Base-by-base conservation (phyloP, 2,329 filamentous ascomycete genomes). In the Colletotrichum eremochloae region DNA sequence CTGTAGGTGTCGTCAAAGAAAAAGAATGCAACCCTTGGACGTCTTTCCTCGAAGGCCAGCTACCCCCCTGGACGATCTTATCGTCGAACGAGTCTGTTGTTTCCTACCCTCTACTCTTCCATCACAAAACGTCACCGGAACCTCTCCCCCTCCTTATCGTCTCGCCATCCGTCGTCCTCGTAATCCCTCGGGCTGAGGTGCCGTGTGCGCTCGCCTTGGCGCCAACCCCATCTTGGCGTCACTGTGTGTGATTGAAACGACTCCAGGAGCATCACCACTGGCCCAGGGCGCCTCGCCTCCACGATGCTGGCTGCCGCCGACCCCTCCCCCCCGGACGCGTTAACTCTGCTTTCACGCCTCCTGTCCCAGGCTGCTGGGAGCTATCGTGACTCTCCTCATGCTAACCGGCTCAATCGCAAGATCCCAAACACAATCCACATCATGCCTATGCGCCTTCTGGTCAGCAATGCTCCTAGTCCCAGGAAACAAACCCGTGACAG, bases 11-110 rank as follows among this genome's bases (percentile, higher is more conserved):
- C 36, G 52, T 36, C 52, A 56, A 31, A 3, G 11, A 36, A 31
- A 24, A 5, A 12, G 15, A 55, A 8, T 6, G 18, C 61, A 14
- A 18, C 40, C 40, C 44, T 29, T 12, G 18, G 24, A 9, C 4
- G 18, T 9, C 44, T 9, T 6, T 36, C 29, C 2, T 31, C 56
- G 44, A 66, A 36, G 12, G 24, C 12, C 24, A 14, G 8, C 18
- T 6, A 24, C 36, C 20, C 24, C 24, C 50, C 52, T 36, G 8
- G 29, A 15, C 18, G 2, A 55, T 33, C 36, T 31, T n/a, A 14
- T 57, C n/a, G n/a, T 42, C 42, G 55, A 62, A 57, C 31, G 24
- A 71, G 46, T 55, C 50, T 56, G 56, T 68, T 67, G 56, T 48
- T 58, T 44, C n/a, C 18, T 44, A 14, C 38, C 18, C 11, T 40